Evolutionary conservation across 2,329 filamentous ascomycete genomes (phyloP), one percentile per base, ranked within the genome.

Genomic region (Arthroderma sp.): DNA sequence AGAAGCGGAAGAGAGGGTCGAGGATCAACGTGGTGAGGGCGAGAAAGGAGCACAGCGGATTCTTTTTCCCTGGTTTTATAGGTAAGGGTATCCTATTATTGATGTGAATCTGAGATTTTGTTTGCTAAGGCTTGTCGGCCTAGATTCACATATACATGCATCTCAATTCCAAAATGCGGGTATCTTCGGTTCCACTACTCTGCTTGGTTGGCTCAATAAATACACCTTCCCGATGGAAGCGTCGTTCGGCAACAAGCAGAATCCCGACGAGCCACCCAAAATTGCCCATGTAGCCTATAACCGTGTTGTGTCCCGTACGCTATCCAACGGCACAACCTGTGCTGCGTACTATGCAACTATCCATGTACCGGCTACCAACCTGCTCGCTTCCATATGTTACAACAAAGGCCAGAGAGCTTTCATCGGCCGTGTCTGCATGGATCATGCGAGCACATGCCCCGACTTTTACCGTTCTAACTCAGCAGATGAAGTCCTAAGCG

Each of bases 211-310:
- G 91, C 72, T 98, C 4, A 77, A 88, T 56, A 91, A 73, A 10
- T 96, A 98, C 68, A 98, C 91, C 0, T 98, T 96, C 59, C 91
- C 91, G 0, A 75, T 94, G 50, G 91, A 98, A 65, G 72, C 81
- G 1, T 87, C 83, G 6, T 78, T 95, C 48, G 66, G 72, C 5
- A 54, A 55, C 34, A 36, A 49, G 4, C 38, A 52, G 34, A 10
- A 50, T 43, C 36, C 54, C 36, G 48, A 59, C 36, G 45, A 48
- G 11, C 56, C 58, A 10, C 58, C 58, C 1, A 51, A 47, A 22
- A 53, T 48, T 27, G 60, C 57, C 6, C 54, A 55, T 29, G 52
- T 51, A 32, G 80, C 93, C 50, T 98, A 96, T 66, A 73, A 74
- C 27, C 80, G 82, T 47, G 82, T 85, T 51, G 77, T 98, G 51